A percentile compares a stretch with the other conserved stretches of the same genome.
phyloP scores from a whole-genome alignment of 768 basidiomycete genomes.

The Termitomyces sp. region DNA sequence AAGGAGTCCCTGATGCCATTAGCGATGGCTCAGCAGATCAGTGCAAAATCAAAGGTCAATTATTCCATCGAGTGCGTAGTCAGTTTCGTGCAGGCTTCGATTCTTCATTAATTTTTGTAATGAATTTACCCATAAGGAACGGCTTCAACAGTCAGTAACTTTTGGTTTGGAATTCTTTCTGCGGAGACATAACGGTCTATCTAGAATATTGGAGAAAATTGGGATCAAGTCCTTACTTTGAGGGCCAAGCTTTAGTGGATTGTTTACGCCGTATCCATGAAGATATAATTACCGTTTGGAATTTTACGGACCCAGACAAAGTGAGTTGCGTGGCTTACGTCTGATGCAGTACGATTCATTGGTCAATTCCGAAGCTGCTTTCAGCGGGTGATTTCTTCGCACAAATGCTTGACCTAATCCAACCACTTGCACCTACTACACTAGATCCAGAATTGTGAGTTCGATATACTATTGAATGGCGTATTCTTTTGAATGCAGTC shows the following conservation, averaged over 20 bases:
- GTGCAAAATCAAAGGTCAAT: slow-evolving; percentile 2
- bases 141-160: background rate
- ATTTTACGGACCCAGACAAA: background rate
- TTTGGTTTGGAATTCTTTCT: background rate
- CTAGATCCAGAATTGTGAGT: background rate
- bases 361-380: background rate
- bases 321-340: background rate
- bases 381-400: background rate
- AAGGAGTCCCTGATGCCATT: slow-evolving; percentile 1
- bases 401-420: background rate
- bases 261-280: background rate
- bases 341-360: background rate
- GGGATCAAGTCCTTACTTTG: background rate
- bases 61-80: background rate
- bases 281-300: background rate
- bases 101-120: background rate
- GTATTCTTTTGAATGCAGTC: background rate
- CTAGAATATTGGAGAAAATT: background rate
- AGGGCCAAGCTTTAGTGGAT: background rate
- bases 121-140: background rate
- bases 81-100: background rate
- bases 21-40: slow-evolving; percentile 3
- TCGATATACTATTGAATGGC: background rate
- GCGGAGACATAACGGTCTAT: background rate
- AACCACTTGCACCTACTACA: background rate